A percentile compares a stretch with the other conserved stretches of the same genome.
phyloP scores from a whole-genome alignment of 352 stramenopile species.

The Phytophthora pluvialis region DNA sequence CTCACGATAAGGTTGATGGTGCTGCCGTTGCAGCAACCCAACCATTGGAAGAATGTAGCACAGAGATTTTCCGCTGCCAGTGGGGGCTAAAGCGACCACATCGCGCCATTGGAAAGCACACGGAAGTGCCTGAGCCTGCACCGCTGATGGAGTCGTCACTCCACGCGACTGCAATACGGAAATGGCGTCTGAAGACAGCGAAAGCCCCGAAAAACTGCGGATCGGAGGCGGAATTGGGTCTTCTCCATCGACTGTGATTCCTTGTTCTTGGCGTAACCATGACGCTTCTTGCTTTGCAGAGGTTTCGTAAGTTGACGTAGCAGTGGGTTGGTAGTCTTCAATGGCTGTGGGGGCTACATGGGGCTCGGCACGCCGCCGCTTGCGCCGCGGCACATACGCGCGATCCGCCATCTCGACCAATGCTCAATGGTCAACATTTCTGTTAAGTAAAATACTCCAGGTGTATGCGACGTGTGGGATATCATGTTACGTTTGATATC shows the following conservation, averaged over 20 bases:
- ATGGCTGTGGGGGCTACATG: not conserved
- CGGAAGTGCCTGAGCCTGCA: slow-evolving; percentile 97
- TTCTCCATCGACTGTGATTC: slow-evolving; percentile 48
- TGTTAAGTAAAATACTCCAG: not conserved
- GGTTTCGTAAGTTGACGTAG: not conserved
- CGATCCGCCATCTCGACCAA: slow-evolving; percentile 14
- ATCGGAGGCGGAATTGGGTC: slow-evolving; percentile 35
- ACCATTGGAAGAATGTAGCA: slow-evolving; percentile 95
- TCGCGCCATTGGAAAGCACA: slow-evolving; percentile 85
- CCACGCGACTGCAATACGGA: slow-evolving; percentile 40
- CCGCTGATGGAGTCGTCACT: slow-evolving; percentile 92
- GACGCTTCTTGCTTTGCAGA: slow-evolving; percentile 41
- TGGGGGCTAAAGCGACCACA: slow-evolving; percentile 94
- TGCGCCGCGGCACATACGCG: slow-evolving; percentile 51
- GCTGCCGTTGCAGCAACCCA: slow-evolving; percentile 41
- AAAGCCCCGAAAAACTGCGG: slow-evolving; percentile 46
- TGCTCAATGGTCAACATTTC: too few relatives aligned
- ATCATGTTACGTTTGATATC: slow-evolving; percentile 13
- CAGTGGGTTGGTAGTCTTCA: not conserved
- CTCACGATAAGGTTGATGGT: slow-evolving; percentile 41
- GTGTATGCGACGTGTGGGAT: slow-evolving; percentile 23
- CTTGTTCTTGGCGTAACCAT: slow-evolving; percentile 63
- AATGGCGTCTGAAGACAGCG: slow-evolving; percentile 32
- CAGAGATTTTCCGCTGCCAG: slow-evolving; percentile 96
- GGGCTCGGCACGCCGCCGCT: slow-evolving; percentile 38